Percentiles rank a stretch among this genome's conserved stretches.
Conservation (phyloP, 2,329 filamentous ascomycete species). For the Amauroascus verrucosus region DNA sequence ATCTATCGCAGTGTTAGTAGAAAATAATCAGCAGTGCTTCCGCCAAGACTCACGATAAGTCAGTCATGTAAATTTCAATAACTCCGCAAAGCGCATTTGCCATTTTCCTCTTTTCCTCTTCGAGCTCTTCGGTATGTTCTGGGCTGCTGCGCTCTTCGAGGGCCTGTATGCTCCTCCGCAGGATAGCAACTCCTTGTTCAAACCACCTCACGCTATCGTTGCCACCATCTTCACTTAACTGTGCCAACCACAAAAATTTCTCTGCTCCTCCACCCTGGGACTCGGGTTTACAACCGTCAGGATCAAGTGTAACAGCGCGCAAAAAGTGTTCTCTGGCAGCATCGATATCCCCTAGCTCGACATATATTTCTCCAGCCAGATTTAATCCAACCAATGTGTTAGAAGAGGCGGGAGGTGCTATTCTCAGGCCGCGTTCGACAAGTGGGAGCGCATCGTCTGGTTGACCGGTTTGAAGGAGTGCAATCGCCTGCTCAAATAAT, state of each 20-base stretch:
- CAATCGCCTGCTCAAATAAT: slow-evolving; percentile 48
- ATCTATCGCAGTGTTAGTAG: slow-evolving; percentile 30
- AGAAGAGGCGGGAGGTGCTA: slow-evolving; percentile 26
- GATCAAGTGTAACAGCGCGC: slow-evolving; percentile 63
- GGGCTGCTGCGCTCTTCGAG: slow-evolving; percentile 44
- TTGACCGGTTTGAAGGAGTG: slow-evolving; percentile 49
- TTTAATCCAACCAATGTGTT: slow-evolving; percentile 52
- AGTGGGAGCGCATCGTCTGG: slow-evolving; percentile 47
- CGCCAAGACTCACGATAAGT: slow-evolving; percentile 57
- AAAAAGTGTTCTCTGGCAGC: slow-evolving; percentile 62
- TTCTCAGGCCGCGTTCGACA: slow-evolving; percentile 44
- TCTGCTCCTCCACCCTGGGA: slow-evolving; percentile 72
- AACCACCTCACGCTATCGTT: slow-evolving; percentile 52
- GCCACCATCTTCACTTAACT: slow-evolving; percentile 61
- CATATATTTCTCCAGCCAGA: slow-evolving; percentile 67
- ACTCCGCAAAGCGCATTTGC: slow-evolving; percentile 89
- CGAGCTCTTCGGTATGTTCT: slow-evolving; percentile 35
- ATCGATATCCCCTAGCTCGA: slow-evolving; percentile 74
- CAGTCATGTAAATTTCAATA: slow-evolving; percentile 97
- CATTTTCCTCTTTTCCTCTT: slow-evolving; percentile 70
- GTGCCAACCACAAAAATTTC: slow-evolving; percentile 90
- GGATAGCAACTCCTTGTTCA: slow-evolving; percentile 54
- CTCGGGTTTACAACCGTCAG: slow-evolving; percentile 60
- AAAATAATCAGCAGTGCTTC: not conserved
- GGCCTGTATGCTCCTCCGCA: slow-evolving; percentile 60